A percentile compares a stretch with the other conserved stretches of the same genome.
Evolutionary conservation across 345 rosid species (phyloP).

Genomic region (Citrus glauca): DNA sequence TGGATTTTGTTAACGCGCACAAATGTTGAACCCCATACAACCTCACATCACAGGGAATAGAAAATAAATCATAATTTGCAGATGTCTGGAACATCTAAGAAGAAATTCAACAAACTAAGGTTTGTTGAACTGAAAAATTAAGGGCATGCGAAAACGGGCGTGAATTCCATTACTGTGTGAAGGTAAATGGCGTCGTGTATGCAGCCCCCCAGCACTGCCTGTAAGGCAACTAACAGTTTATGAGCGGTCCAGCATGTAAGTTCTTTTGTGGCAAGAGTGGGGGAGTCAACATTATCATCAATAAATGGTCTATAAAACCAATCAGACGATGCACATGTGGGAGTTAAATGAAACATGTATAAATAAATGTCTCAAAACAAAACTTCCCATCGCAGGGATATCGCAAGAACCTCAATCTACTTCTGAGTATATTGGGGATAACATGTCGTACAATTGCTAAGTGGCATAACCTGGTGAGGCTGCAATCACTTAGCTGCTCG

Average conservation of each 20-base stretch:
- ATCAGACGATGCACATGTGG: constrained; percentile 10
- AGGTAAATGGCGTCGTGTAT: background rate
- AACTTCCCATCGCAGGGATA: constrained; percentile 25
- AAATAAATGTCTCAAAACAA: constrained; percentile 21
- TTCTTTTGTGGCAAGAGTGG: background rate
- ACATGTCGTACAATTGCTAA: constrained; percentile 15
- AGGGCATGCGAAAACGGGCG: background rate
- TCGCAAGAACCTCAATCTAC: constrained; percentile 20
- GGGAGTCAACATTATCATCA: background rate
- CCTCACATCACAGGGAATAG: background rate
- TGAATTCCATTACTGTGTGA: background rate
- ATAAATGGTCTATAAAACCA: constrained; percentile 15
- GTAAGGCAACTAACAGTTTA: too few relatives aligned
- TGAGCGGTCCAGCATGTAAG: too few relatives aligned
- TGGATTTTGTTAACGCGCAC: background rate
- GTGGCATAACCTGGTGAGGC: constrained; percentile 1
- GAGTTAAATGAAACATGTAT: constrained; percentile 15
- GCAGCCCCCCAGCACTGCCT: too few relatives aligned
- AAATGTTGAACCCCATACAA: background rate
- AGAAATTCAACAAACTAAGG: background rate
- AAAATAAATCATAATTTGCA: background rate
- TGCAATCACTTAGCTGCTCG: constrained; percentile 14
- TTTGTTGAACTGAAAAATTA: background rate
- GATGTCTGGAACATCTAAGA: background rate
- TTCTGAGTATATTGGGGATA: constrained; percentile 7